Percentiles rank a stretch among this genome's conserved stretches.
These are phyloP conservation scores for Roridomyces roridus DNA, from an alignment of 768 basidiomycete species.

Conservation along the genomic window DNA sequence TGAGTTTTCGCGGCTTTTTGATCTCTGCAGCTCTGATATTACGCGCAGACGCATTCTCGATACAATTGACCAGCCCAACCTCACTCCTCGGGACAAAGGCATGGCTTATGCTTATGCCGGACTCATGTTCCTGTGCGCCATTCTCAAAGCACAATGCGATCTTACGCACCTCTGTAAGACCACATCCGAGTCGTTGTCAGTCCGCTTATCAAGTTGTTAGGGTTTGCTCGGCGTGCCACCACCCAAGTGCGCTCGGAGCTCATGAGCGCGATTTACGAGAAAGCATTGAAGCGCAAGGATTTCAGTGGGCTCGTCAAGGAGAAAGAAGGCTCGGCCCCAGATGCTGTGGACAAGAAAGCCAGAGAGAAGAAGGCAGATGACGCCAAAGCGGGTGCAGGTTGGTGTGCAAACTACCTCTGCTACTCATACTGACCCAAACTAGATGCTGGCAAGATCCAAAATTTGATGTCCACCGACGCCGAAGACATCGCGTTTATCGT, in stretches of 20 bases:
- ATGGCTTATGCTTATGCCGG: slow-evolving; percentile 3
- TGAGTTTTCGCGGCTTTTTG: no score
- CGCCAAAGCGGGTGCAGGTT: no score
- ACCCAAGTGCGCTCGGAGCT: slow-evolving; percentile 6
- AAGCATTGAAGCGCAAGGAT: background rate
- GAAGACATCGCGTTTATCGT: slow-evolving; percentile 65
- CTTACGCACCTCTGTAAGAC: background rate
- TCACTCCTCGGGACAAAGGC: background rate
- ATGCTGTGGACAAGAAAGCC: no score
- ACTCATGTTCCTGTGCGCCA: background rate
- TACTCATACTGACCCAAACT: no score
- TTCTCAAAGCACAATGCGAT: slow-evolving; percentile 3
- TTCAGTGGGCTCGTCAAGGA: background rate
- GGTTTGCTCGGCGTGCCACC: background rate
- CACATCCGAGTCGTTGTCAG: no score
- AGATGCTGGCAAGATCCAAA: slow-evolving; percentile 87
- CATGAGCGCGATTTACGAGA: slow-evolving; percentile 7
- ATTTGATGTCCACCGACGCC: slow-evolving; percentile 84
- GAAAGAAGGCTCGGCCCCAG: no score
- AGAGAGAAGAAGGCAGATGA: no score
- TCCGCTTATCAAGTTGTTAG: background rate
- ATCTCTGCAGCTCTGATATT: no score
- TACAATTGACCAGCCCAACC: background rate
- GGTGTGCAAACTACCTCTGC: no score
- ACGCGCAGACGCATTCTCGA: background rate